Percentiles rank a stretch among this genome's conserved stretches.
phyloP scores from a whole-genome alignment of 164 flowering plant genomes.

The Chimonanthus praecox region DNA sequence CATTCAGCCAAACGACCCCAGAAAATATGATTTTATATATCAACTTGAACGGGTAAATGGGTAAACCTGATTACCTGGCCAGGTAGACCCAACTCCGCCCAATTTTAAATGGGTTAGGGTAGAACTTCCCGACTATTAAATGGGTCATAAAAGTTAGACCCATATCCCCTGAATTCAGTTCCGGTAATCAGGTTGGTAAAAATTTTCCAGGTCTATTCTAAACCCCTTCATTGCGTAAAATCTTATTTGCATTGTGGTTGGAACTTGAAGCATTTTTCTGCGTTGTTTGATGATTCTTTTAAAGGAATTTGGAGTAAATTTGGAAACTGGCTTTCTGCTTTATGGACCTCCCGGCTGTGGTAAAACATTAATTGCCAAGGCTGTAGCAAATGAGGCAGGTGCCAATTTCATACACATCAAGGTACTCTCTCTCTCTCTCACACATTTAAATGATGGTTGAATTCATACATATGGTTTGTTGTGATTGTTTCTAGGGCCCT shows the following conservation, averaged over 20 bases:
- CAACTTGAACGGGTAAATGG: too few species aligned
- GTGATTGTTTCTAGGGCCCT: constrained; percentile 57
- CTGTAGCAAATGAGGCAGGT: constrained; percentile 95
- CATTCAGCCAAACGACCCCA: too few species aligned
- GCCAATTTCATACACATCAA: constrained; percentile 93
- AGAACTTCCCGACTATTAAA: too few species aligned
- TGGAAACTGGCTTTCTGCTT: constrained; percentile 84
- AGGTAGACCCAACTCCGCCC: too few species aligned
- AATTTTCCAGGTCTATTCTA: background rate
- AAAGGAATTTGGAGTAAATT: constrained; percentile 65
- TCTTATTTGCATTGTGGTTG: background rate
- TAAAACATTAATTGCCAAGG: constrained; percentile 93
- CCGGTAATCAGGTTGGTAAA: too few species aligned
- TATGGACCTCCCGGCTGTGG: constrained; percentile 99
- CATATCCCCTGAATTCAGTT: too few species aligned
- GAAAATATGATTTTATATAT: too few species aligned
- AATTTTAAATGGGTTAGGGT: too few species aligned
- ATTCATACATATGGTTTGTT: background rate
- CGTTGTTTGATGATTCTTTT: background rate
- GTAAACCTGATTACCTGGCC: too few species aligned
- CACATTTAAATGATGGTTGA: background rate
- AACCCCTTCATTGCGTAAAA: background rate
- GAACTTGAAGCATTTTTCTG: background rate
- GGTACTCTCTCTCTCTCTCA: constrained; percentile 28
- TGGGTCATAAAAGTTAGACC: too few species aligned